Evolutionary conservation across 1,139 yeast species (phyloP).

Genomic region (Suhomyces coccinellae): DNA sequence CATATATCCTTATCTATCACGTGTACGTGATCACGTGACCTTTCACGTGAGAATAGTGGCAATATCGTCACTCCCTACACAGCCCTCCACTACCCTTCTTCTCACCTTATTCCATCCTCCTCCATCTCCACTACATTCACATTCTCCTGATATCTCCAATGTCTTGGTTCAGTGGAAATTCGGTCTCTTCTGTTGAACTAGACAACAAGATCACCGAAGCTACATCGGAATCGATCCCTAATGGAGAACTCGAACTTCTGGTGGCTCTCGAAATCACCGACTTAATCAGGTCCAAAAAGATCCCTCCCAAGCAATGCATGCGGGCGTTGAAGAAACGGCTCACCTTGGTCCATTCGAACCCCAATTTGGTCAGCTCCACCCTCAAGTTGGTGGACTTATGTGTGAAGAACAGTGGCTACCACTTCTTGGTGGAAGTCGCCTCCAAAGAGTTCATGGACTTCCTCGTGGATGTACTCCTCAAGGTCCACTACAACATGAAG

Average conservation of each 20-base stretch:
- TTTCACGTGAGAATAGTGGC: conserved; percentile 2
- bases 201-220: conserved; percentile 74
- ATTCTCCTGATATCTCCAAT: conserved; percentile 22
- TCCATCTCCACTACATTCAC: not conserved
- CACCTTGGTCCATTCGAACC: conserved; percentile 58
- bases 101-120: not conserved
- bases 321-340: conserved; percentile 75
- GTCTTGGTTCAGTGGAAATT: conserved; percentile 64
- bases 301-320: conserved; percentile 86
- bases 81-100: not conserved
- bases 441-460: conserved; percentile 87
- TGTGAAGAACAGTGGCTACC: conserved; percentile 90
- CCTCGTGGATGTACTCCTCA: conserved; percentile 47
- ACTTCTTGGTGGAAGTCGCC: conserved; percentile 76
- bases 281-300: conserved; percentile 76
- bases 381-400: conserved; percentile 81
- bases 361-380: conserved; percentile 74
- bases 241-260: conserved; percentile 84
- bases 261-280: conserved; percentile 87
- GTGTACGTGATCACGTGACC: not conserved
- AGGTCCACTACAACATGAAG: conserved; percentile 37
- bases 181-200: conserved; percentile 48
- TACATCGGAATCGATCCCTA: conserved; percentile 86
- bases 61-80: conserved; percentile 5
- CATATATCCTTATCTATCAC: too few species aligned